Evolutionary conservation across 768 basidiomycete species (phyloP), one percentile per base, ranked within the genome.

Genomic region (Agaricus blazei): DNA sequence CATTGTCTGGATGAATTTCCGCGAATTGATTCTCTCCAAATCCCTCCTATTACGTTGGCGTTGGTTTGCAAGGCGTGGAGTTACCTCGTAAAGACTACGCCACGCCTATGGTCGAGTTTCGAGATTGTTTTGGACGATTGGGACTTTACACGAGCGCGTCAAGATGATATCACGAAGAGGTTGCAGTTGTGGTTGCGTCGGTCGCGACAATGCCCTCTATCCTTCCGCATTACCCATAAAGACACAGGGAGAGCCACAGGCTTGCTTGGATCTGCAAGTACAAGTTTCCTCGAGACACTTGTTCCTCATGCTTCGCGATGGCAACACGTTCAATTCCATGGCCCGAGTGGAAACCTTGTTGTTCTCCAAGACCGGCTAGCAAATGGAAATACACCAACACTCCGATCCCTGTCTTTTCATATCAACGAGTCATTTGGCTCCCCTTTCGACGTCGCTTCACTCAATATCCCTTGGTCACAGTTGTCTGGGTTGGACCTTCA

Each of bases 21-120:
- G 29, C 62, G 52, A n/a, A 62, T 77, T 34, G 61, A 59, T 51
- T 47, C 62, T 47, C 11, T 7, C 11, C 59, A 63, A 29, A 69
- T 70, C 47, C 71, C 70, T 0, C 77, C 79, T 15, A 57, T 75
- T 31, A 45, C 75, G 6, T 58, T 81, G 23, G 65, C 72, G 19
- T 63, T 64, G 38, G 72, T 82, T 12, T 77, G 75, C 57, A 64
- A 64, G 2, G 56, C 66, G 2, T 82, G 81, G 81, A 72, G 71
- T 57, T 52, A 63, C 3, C 52, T 80, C 12, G 72, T 67, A 26
- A 47, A 68, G 14, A 63, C 64, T 6, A 75, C 74, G 0, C 76
- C 80, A 8, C 69, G 67, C 51, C 63, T 82, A 26, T 82, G 81
- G 81, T 72, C 74, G 12, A 70, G 74, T 1, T 75, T 82, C 52